Percentiles rank a stretch among this genome's conserved stretches.
phyloP scores from a whole-genome alignment of 192 early-diverging fungal genomes.

The Phlyctochytrium planicorne region DNA sequence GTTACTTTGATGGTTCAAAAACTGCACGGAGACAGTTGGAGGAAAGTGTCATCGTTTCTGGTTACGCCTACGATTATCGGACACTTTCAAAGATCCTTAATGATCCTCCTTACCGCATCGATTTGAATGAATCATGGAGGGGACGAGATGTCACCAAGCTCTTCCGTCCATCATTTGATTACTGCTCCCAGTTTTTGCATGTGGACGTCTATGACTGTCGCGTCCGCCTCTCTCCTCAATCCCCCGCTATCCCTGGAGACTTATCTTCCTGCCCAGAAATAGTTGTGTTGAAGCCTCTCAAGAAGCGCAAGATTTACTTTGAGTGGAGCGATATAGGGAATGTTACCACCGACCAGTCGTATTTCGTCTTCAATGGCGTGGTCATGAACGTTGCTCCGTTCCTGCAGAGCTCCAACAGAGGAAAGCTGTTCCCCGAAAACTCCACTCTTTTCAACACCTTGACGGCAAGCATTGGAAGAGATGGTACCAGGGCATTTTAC shows the following conservation, averaged over 20 bases:
- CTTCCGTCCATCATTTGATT: background rate
- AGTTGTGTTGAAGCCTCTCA: background rate
- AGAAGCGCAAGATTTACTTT: background rate
- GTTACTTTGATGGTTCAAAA: background rate
- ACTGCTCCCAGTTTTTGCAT: background rate
- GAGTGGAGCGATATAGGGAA: background rate
- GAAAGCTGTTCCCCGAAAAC: background rate
- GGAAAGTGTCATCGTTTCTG: background rate
- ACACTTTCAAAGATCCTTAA: background rate
- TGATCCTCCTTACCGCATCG: background rate
- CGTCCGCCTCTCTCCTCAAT: background rate
- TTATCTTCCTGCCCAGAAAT: background rate
- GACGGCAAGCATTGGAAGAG: constrained; percentile 27
- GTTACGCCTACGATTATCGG: background rate
- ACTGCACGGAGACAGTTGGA: background rate
- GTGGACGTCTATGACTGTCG: background rate
- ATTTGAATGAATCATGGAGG: background rate
- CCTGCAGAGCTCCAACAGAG: background rate
- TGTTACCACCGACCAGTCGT: background rate
- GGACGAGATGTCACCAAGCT: background rate
- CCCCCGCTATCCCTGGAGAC: background rate
- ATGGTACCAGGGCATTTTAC: constrained; percentile 32
- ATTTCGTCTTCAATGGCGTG: background rate
- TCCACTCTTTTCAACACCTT: background rate
- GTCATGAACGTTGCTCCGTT: background rate